Evolutionary conservation across 768 basidiomycete genomes (phyloP), one percentile per base, ranked within the genome.

Genomic region (Rickenella mellea): DNA sequence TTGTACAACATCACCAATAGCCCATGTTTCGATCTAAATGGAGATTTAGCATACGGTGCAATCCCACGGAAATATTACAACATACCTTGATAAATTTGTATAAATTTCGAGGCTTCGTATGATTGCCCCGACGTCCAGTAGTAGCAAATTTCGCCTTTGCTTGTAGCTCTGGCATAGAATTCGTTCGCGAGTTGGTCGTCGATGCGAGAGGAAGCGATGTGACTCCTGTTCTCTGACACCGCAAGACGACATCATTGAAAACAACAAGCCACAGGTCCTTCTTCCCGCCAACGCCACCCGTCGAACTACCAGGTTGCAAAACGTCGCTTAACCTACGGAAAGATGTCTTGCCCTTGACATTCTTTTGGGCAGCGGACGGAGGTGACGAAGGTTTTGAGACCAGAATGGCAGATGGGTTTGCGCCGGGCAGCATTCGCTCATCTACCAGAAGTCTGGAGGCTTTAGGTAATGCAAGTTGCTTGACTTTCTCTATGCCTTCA

Each of bases 171-270:
- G 88, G 86, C 43, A 87, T 50, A 6, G 86, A 89, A 54, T 72
- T 85, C 9, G 83, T 74, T 42, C 87, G 67, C 22, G 78, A 77
- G 49, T 73, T 79, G 19, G 78, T 73, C 4, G 73, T 69, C 7
- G 83, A 69, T 7, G 80, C 83, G 46, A 91, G 59, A 2, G 88
- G 88, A 37, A 91, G 57, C 6, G 82, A 84, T 0, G 96, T 99
- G 6, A 83, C 83, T 8, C 96, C 94, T 2, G 82, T 85, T 41
- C 88, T 73, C 53, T 92, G 88, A 58, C 93, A 98, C 35, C 91
- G 76, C 27, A 99, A 63, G 5, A 91, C 83, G 35, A 99, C 94
- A 55, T 99, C 96, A 43, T 92, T 93, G 69, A 99, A 97, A 11
- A 82, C 78, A 2, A 99, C 88, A 42, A 93, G 71, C 96, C 96